Evolutionary conservation across 257 asterid species (phyloP).

Genomic region (Echium plantagineum): DNA sequence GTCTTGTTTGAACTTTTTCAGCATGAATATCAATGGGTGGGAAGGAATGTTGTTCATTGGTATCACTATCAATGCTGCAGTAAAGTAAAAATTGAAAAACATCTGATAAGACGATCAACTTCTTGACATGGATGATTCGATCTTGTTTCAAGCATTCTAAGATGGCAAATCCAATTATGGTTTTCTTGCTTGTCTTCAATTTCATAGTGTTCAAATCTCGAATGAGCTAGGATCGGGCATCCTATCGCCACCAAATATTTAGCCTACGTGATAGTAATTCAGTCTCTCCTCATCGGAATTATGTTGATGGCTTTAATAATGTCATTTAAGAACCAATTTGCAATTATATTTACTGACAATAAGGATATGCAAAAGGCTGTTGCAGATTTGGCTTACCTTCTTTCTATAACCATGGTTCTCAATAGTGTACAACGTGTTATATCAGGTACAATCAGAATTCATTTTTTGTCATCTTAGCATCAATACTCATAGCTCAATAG

Average conservation of each 20-base stretch:
- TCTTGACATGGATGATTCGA: not conserved
- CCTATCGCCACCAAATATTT: slow-evolving; percentile 83
- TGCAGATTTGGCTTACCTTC: slow-evolving; percentile 69
- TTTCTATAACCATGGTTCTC: slow-evolving; percentile 70
- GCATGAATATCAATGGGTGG: slow-evolving; percentile 98
- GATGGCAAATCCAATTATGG: not conserved
- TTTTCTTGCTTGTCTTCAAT: not conserved
- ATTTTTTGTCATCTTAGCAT: not conserved
- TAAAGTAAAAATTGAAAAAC: slow-evolving; percentile 35
- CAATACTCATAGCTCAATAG: not conserved
- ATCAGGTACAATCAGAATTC: slow-evolving; percentile 37
- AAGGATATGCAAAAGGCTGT: slow-evolving; percentile 78
- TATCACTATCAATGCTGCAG: slow-evolving; percentile 84
- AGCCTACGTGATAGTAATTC: slow-evolving; percentile 48
- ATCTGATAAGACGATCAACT: not conserved
- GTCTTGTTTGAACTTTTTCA: slow-evolving; percentile 15
- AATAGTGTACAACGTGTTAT: slow-evolving; percentile 91
- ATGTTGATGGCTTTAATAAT: slow-evolving; percentile 50
- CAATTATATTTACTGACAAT: slow-evolving; percentile 57
- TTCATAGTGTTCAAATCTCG: slow-evolving; percentile 61
- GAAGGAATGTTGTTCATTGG: slow-evolving; percentile 98
- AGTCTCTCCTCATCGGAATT: slow-evolving; percentile 62
- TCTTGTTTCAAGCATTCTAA: not conserved
- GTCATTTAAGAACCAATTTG: slow-evolving; percentile 55
- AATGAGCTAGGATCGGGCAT: slow-evolving; percentile 87